These are phyloP conservation scores for Teratosphaeria nubilosa DNA, from an alignment of 2,329 filamentous ascomycete genomes.

Conservation along the genomic window DNA sequence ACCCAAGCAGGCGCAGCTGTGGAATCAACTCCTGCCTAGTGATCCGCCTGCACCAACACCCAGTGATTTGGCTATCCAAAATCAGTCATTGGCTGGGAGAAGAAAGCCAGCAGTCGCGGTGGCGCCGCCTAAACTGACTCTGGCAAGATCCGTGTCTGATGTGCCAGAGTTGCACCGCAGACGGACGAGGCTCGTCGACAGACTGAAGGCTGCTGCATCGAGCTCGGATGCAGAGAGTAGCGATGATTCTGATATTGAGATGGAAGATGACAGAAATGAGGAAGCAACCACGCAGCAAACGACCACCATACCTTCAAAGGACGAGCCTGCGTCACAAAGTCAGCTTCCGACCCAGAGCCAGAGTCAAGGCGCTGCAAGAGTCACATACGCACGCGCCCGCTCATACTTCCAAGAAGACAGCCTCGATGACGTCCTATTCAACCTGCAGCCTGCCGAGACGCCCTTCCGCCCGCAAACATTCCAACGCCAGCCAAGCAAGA, in stretches of 20 bases:
- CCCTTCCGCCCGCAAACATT: conserved; percentile 9
- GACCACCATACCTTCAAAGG: neutral
- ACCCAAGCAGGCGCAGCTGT: conserved; percentile 23
- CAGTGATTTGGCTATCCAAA: conserved; percentile 14
- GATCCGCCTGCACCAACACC: conserved; percentile 14
- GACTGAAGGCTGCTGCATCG: conserved; percentile 21
- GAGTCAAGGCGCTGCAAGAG: conserved; percentile 28
- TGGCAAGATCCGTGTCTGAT: conserved; percentile 17
- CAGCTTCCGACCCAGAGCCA: conserved; percentile 5
- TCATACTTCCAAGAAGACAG: conserved; percentile 46
- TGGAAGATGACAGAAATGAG: conserved; percentile 4
- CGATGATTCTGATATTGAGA: conserved; percentile 13
- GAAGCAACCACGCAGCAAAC: neutral
- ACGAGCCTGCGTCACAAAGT: neutral
- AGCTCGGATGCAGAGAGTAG: conserved; percentile 14
- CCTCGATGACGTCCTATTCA: conserved; percentile 26
- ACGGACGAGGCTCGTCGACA: conserved; percentile 23
- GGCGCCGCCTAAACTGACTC: conserved; percentile 1
- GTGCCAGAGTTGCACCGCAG: conserved; percentile 9
- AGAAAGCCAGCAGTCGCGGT: conserved; percentile 2
- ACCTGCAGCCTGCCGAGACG: neutral
- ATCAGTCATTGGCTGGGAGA: conserved; percentile 12
- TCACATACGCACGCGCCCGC: conserved; percentile 51
- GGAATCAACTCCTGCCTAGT: conserved; percentile 19
- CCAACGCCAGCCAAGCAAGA: conserved; percentile 5